Evolutionary conservation across 108 stramenopile species (phyloP).

Genomic region (Cylindrotheca closterium): DNA sequence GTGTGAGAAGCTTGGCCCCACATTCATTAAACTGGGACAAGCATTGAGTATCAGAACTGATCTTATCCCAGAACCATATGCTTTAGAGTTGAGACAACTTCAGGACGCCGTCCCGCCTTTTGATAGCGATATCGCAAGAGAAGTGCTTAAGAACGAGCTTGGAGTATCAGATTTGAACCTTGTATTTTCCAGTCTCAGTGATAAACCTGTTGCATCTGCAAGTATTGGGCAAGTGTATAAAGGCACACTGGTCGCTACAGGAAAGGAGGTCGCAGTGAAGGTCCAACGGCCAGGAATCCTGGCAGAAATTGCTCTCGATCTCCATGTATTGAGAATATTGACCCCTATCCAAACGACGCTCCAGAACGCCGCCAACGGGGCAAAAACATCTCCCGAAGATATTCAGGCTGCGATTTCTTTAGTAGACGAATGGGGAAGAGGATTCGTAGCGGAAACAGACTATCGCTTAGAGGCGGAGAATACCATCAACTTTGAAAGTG

Average conservation of each 20-base stretch:
- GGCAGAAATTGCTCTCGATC: conserved; percentile 87
- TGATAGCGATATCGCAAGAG: conserved; percentile 50
- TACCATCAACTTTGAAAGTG: conserved; percentile 59
- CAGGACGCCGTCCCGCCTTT: conserved; percentile 90
- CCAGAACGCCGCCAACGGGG: conserved; percentile 57
- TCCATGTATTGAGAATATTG: conserved; percentile 78
- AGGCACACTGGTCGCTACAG: conserved; percentile 41
- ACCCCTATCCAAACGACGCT: conserved; percentile 74
- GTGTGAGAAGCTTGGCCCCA: conserved; percentile 76
- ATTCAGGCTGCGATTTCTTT: conserved; percentile 59
- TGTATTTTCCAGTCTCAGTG: conserved; percentile 43
- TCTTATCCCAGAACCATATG: conserved; percentile 77
- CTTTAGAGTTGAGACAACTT: conserved; percentile 73
- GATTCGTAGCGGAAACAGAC: conserved; percentile 91
- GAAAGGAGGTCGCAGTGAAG: conserved; percentile 87
- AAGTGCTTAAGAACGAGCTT: conserved; percentile 57
- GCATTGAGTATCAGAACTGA: conserved; percentile 86
- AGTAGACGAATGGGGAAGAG: conserved; percentile 91
- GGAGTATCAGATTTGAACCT: conserved; percentile 37
- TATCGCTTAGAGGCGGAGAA: conserved; percentile 83
- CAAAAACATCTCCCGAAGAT: conserved; percentile 49
- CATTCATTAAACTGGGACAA: conserved; percentile 88
- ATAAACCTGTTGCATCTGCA: conserved; percentile 63
- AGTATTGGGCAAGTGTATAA: conserved; percentile 78
- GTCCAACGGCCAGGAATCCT: conserved; percentile 92